These are phyloP conservation scores for Anisodus tanguticus DNA, from an alignment of 257 asterid species.

Conservation along the genomic window DNA sequence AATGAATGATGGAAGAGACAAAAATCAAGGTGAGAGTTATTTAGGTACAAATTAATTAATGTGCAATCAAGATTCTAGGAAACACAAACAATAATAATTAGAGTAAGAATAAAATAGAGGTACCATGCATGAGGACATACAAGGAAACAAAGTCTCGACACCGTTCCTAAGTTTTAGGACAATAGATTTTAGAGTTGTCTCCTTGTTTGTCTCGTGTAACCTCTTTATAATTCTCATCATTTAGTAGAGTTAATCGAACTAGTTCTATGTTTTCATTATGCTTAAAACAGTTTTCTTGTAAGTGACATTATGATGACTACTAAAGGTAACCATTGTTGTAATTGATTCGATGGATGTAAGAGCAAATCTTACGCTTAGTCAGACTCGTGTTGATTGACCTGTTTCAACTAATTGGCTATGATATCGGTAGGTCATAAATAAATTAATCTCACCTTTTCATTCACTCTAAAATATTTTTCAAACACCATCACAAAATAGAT, in stretches of 20 bases:
- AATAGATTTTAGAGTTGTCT: slow-evolving; percentile 15
- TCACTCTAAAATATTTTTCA: too few relatives aligned
- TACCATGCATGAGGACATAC: slow-evolving; percentile 27
- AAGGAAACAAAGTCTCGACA: slow-evolving; percentile 20
- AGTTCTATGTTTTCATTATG: slow-evolving; percentile 15
- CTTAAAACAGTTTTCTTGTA: neutral
- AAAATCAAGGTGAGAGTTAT: slow-evolving; percentile 21
- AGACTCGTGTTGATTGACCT: neutral
- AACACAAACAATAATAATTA: slow-evolving; percentile 21
- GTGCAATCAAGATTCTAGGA: slow-evolving; percentile 23
- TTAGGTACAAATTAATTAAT: slow-evolving; percentile 27
- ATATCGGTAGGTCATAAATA: neutral
- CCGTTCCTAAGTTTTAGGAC: slow-evolving; percentile 22
- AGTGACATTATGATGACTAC: slow-evolving; percentile 23
- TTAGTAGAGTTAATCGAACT: slow-evolving; percentile 20
- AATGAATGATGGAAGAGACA: slow-evolving; percentile 15
- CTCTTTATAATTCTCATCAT: slow-evolving; percentile 2
- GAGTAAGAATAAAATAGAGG: neutral
- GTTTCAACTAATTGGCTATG: neutral
- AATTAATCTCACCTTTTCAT: too few relatives aligned
- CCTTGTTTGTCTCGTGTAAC: slow-evolving; percentile 16
- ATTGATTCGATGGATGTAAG: slow-evolving; percentile 12
- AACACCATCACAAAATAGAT: too few relatives aligned
- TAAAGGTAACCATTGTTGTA: neutral
- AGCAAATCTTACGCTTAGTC: neutral